Percentiles rank a stretch among this genome's conserved stretches.
phyloP scores from a whole-genome alignment of 768 basidiomycete genomes.

The Heimioporus sp. region DNA sequence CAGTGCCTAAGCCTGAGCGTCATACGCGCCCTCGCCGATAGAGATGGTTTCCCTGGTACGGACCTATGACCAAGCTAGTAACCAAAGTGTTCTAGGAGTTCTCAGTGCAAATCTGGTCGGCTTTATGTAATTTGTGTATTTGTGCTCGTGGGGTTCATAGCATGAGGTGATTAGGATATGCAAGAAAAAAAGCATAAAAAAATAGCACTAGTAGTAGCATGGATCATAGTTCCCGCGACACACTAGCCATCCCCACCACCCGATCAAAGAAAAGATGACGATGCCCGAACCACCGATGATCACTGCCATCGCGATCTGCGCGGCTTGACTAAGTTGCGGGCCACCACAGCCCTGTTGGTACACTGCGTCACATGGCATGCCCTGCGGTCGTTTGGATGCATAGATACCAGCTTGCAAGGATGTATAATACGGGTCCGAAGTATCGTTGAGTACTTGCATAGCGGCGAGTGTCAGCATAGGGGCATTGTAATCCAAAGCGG shows the following conservation, averaged over 20 bases:
- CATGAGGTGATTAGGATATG: too few relatives aligned
- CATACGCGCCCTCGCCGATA: too few relatives aligned
- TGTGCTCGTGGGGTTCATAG: too few relatives aligned
- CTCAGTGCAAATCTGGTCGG: too few relatives aligned
- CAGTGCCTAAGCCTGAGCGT: too few relatives aligned
- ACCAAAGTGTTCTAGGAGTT: too few relatives aligned
- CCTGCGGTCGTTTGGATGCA: slow-evolving; percentile 55
- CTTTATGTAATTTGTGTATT: too few relatives aligned
- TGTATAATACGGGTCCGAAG: slow-evolving; percentile 77
- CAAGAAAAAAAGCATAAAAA: too few relatives aligned
- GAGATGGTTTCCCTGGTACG: too few relatives aligned
- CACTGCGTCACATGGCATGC: slow-evolving; percentile 77
- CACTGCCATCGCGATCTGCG: slow-evolving; percentile 69
- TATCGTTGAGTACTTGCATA: slow-evolving; percentile 66
- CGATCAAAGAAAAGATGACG: slow-evolving; percentile 46
- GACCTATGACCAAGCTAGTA: too few relatives aligned
- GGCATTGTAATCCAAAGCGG: slow-evolving; percentile 87
- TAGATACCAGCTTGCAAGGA: slow-evolving; percentile 67
- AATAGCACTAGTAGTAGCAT: slow-evolving; percentile 20
- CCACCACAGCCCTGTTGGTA: slow-evolving; percentile 52
- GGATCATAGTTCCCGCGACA: slow-evolving; percentile 22
- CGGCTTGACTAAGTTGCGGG: slow-evolving; percentile 54
- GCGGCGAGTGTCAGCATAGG: slow-evolving; percentile 86
- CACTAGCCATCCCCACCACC: slow-evolving; percentile 34
- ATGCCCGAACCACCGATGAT: slow-evolving; percentile 62